Base-by-base conservation (phyloP, 805 yeast genomes). In the Brettanomyces custersianus region DNA sequence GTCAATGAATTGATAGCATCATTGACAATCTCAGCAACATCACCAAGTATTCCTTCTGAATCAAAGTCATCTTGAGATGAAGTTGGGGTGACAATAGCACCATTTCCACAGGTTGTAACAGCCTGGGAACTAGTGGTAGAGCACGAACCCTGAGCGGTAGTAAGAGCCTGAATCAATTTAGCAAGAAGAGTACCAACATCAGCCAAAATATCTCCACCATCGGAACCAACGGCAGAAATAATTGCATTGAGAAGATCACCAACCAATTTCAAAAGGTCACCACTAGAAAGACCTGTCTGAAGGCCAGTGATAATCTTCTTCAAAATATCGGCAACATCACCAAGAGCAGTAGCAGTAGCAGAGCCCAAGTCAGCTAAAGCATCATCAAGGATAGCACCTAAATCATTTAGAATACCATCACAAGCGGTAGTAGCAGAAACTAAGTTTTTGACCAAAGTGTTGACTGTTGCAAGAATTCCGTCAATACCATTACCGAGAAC, bases 351-450 rank as follows among this genome's bases (percentile, higher is more conserved):
- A 8, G 19, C 33, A 20, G 2, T 17, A 30, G 15, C 33, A 10
- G 12, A 23, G 16, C 12, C 22, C 13, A 20, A 16, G n/a, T 16
- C 22, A 12, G 15, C 20, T 5, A 30, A n/a, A 16, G 20, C 22
- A 19, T 24, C 24, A 30, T 30, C 33, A 30, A 30, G 8, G 22
- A 19, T 24, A 17, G 33, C 24, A 10, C 33, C 33, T 5, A 30
- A 18, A 9, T 30, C 24, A n/a, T 30, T 30, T 12, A 30, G 22
- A 20, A 30, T 8, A n/a, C 33, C 33, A 30, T 30, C 33, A n/a
- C 33, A 30, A 8, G 24, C 24, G 12, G 33, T 20, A n/a, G 20
- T 12, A 30, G 13, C 33, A 30, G 13, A 5, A 19, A 17, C 20
- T 15, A 30, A 16, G 5, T 5, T 11, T 5, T 19, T 12, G 20